These are phyloP conservation scores for Sphagnurus paluster DNA, from an alignment of 1,284 basidiomycete genomes.

Conservation along the genomic window DNA sequence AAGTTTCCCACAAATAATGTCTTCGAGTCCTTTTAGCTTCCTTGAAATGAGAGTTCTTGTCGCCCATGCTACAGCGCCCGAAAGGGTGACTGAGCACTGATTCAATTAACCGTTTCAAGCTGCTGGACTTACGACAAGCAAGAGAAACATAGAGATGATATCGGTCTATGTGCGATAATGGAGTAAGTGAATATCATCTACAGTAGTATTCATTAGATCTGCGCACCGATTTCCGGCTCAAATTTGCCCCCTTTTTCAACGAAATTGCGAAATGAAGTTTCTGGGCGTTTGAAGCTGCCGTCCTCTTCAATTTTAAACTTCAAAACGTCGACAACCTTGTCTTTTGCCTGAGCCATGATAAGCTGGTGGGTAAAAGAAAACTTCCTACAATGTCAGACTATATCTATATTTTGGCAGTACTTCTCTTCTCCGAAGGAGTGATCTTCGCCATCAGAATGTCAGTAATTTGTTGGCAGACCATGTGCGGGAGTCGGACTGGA, in stretches of 20 bases:
- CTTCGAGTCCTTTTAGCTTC: slow-evolving; percentile 89
- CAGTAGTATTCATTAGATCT: background rate
- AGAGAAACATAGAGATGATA: slow-evolving; percentile 89
- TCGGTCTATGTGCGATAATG: slow-evolving; percentile 49
- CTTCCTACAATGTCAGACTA: no score
- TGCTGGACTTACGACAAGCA: slow-evolving; percentile 69
- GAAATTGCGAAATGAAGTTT: slow-evolving; percentile 70
- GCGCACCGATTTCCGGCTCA: slow-evolving; percentile 77
- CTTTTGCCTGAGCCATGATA: slow-evolving; percentile 20
- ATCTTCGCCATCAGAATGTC: no score
- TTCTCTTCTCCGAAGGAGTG: no score
- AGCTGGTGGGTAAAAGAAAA: no score
- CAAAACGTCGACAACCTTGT: slow-evolving; percentile 47
- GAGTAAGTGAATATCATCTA: background rate
- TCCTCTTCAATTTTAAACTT: slow-evolving; percentile 65
- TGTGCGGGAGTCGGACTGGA: no score
- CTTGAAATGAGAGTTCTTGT: slow-evolving; percentile 87
- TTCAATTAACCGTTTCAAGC: background rate
- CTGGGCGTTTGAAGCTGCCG: slow-evolving; percentile 81
- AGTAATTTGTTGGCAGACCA: no score
- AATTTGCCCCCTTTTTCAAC: slow-evolving; percentile 78
- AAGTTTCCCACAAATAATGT: slow-evolving; percentile 70
- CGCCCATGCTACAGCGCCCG: slow-evolving; percentile 73
- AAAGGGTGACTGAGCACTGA: background rate
- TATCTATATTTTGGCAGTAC: no score